Evolutionary conservation across 2,329 filamentous ascomycete species (phyloP), one percentile per base, ranked within the genome.

Genomic region (Leptodontidium sp.): DNA sequence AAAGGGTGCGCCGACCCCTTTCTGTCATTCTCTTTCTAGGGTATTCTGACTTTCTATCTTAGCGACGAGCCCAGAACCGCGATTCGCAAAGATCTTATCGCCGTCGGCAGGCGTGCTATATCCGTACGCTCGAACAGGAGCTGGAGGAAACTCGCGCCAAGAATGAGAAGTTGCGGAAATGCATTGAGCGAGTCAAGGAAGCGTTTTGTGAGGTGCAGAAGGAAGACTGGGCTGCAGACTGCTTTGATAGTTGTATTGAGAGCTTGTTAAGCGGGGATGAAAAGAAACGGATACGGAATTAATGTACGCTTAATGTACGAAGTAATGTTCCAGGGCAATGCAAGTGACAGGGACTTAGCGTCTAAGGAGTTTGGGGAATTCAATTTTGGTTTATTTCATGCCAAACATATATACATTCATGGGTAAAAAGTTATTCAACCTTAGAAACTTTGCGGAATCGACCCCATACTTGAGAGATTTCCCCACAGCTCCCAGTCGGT

Each of bases 401-500:
- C 43, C 43, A 45, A 45, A 45, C 43, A 45, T 17, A 45, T 45
- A 45, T 45, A 45, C 43, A 45, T 45, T 45, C 43, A 45, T 45
- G 14, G 6, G 43, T 45, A 45, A 45, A 45, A 45, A 45, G 43
- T 45, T 45, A 45, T 45, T 45, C 43, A 45, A 12, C 43, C 43
- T 45, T 45, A 45, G 43, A 45, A 45, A 45, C 43, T 45, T 45
- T 45, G 43, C 43, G 43, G 43, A 45, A 45, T 45, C 43, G 43
- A 59, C 9, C 17, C 29, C 55, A 59, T 59, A 40, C 32, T 59
- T 59, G 55, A 59, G 26, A 38, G 17, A 59, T 63, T 24, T 6
- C 17, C 61, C 61, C 61, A 64, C 15, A 38, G n/a, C 21, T 45
- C 50, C 47, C 50, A 64, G 17, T 64, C 62, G 32, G 26, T n/a